Base-by-base conservation (phyloP, 306 rosid genomes). In the Gastrolobium villosum region DNA sequence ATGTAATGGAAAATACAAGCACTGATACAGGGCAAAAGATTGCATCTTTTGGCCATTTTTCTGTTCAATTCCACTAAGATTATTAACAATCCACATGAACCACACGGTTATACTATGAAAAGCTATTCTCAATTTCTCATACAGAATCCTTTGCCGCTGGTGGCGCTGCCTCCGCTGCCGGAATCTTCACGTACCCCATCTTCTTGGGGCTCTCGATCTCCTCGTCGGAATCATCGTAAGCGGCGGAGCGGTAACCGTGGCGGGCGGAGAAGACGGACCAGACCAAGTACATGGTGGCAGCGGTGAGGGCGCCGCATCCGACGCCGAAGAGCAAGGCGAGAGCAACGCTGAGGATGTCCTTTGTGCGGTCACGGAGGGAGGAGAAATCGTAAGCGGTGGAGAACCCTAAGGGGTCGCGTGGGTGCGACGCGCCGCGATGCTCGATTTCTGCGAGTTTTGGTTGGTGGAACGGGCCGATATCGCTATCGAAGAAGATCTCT, bases 321-420 rank as follows among this genome's bases (percentile, higher is more conserved):
- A 91, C 88, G 40, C 99, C 99, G 71, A 95, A 92, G 50, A 95
- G 96, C 64, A 95, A 62, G 31, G 97, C 97, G 20, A 92, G 88
- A 7, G 92, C 99, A 32, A 95, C 94, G 84, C 94, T 95, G 65
- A 92, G 89, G 66, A 95, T 92, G 80, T 95, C 99, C 85, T 86
- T 87, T 80, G 98, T 86, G 72, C 99, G 98, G 43, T 90, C 94
- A 57, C 98, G 96, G 46, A 95, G 92, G 28, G 99, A 95, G 81
- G 80, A 74, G 78, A 88, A 89, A 53, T 89, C 96, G 66, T 85
- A 82, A 44, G 89, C 70, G 57, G 80, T 6, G n/a, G 90, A 48
- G 60, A 87, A 63, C 62, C 82, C 81, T 34, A 85, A 53, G 61
- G 86, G 43, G 31, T 60, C 74, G 72, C 79, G 77, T 4, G 72